Evolutionary conservation across 495 filamentous ascomycete species (phyloP).

Genomic region (Hypoxylon fuscum): DNA sequence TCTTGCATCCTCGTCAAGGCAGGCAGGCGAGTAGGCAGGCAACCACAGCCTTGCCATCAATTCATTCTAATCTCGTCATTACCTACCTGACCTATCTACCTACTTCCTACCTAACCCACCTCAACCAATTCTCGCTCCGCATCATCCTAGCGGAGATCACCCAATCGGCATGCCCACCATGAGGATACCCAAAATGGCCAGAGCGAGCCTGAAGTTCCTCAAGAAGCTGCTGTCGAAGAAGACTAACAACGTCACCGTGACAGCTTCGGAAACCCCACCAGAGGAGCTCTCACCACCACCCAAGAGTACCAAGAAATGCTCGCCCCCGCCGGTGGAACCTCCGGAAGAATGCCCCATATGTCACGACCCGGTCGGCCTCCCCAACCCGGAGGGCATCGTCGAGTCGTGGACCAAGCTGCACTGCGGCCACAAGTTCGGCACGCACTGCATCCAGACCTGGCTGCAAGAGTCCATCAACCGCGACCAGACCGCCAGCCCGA

Average conservation of each 20-base stretch:
- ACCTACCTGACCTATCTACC: not conserved
- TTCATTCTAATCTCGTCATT: conserved; percentile 5
- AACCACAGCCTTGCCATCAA: conserved; percentile 25
- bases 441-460: conserved; percentile 57
- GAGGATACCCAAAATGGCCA: conserved; percentile 30
- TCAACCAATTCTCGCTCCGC: no score
- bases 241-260: not conserved
- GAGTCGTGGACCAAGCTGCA: conserved; percentile 55
- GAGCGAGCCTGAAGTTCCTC: conserved; percentile 37
- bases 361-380: conserved; percentile 50
- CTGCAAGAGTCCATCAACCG: conserved; percentile 45
- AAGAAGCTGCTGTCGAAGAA: conserved; percentile 37
- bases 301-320: conserved; percentile 20
- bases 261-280: not conserved
- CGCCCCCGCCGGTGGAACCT: conserved; percentile 4
- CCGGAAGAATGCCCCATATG: conserved; percentile 56
- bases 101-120: no score
- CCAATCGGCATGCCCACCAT: conserved; percentile 17
- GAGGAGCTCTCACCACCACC: conserved; percentile 9
- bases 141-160: not conserved
- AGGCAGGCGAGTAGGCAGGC: conserved; percentile 11
- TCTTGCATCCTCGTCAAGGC: no score
- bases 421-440: conserved; percentile 57
- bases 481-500: conserved; percentile 45
- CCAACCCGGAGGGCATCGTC: conserved; percentile 48